Evolutionary conservation across 352 stramenopile genomes (phyloP).

Genomic region (Phytophthora sojae): DNA sequence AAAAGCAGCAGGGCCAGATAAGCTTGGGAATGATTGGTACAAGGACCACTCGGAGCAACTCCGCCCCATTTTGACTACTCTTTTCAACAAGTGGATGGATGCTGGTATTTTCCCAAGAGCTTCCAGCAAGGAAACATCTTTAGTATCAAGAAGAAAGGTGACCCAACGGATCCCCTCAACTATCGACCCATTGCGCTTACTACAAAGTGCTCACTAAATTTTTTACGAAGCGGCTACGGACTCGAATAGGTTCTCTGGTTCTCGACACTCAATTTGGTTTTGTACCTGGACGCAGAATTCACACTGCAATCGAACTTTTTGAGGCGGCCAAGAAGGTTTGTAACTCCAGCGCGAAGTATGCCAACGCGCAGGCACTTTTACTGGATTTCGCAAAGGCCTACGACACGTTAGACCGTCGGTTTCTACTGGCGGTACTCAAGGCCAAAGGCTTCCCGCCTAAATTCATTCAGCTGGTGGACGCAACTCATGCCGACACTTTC

Average conservation of each 20-base stretch:
- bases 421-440: background rate
- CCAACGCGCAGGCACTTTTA: slow-evolving; percentile 1
- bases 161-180: background rate
- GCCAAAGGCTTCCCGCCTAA: background rate
- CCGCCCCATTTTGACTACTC: background rate
- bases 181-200: slow-evolving; percentile 4
- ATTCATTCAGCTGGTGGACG: background rate
- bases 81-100: background rate
- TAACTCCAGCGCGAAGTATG: too few species aligned
- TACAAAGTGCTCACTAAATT: background rate
- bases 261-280: slow-evolving; percentile 2
- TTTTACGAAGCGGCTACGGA: background rate
- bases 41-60: background rate
- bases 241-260: background rate
- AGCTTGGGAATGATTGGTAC: slow-evolving; percentile 10
- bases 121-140: slow-evolving; percentile 6
- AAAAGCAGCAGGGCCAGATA: slow-evolving; percentile 7
- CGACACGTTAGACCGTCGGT: background rate
- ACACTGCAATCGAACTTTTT: slow-evolving; percentile 1
- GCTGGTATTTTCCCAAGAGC: background rate
- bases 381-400: slow-evolving; percentile 13
- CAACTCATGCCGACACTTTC: background rate
- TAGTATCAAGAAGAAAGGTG: slow-evolving; percentile 5
- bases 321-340: background rate
- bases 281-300: background rate